Base-by-base conservation (phyloP, 768 basidiomycete species). In the Serendipita sp. region DNA sequence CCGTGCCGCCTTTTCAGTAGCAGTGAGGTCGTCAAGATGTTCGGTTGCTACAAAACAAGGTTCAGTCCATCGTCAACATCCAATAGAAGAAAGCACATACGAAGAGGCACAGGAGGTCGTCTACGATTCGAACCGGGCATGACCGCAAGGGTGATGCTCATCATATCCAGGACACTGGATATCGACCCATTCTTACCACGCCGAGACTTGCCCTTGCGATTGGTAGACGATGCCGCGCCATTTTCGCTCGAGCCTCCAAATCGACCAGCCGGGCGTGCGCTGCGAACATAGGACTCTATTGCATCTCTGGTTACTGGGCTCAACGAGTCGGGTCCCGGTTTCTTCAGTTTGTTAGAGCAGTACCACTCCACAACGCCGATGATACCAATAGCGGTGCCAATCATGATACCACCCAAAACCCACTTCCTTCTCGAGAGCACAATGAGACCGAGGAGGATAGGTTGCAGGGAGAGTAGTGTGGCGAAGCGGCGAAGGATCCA, bases 101-200 rank as follows among this genome's bases (percentile, higher is more conserved):
- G 76, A 63, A 89, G 76, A 38, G 89, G 85, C 38, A 88, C 76
- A 63, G 85, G 78, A 3, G 85, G 85, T 63, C 65, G 38, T 7
- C 44, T 51, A 63, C 80, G 78, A 58, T 76, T 72, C 8, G 79
- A 75, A 2, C 83, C 80, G 2, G 88, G 88, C 77, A 81, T 81
- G 4, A 89, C 86, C 3, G 88, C 86, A 46, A 89, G 76, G 16
- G 87, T 89, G 65, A 83, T 69, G 66, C 85, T 84, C 85, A 91
- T 89, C 86, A 91, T 88, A 71, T 90, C 88, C 66, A 91, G 76
- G 58, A 91, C 86, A 44, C 85, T 85, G 3, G 88, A 86, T 77
- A 89, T 86, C 2, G 88, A 89, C 3, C 85, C 56, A 32, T 60
- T 60, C 35, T 4, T 36, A n/a, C 4, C 84, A 65, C 88, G 81